phyloP scores from a whole-genome alignment of 2,329 filamentous ascomycete species.

The Exophiala phaeomuriformis region DNA sequence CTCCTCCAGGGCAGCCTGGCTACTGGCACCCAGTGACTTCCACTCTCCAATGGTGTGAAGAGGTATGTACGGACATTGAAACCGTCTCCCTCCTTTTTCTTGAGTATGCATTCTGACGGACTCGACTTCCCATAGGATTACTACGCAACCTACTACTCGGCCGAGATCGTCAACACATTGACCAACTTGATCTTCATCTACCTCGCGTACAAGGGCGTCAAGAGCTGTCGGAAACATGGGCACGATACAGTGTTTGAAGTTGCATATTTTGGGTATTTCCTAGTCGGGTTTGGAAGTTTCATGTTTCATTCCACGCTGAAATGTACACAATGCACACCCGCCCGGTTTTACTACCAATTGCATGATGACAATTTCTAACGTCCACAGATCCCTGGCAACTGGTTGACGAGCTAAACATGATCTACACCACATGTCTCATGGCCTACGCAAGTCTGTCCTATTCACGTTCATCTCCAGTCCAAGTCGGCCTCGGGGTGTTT shows the following conservation, averaged over 20 bases:
- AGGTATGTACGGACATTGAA: conserved; percentile 42
- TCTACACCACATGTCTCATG: conserved; percentile 65
- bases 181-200: conserved; percentile 79
- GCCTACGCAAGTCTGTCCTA: conserved; percentile 70
- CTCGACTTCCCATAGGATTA: conserved; percentile 50
- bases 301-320: conserved; percentile 58
- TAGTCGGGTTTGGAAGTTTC: conserved; percentile 56
- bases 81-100: no score
- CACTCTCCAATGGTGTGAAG: conserved; percentile 74
- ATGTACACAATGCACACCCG: conserved; percentile 37
- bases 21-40: conserved; percentile 65
- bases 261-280: conserved; percentile 54
- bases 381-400: conserved; percentile 61
- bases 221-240: conserved; percentile 61
- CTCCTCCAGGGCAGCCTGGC: conserved; percentile 46
- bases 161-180: conserved; percentile 70
- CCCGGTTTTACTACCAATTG: background rate
- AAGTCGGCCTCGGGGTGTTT: conserved; percentile 49
- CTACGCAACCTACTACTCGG: conserved; percentile 66
- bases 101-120: background rate
- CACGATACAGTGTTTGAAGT: conserved; percentile 72
- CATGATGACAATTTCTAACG: background rate
- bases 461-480: conserved; percentile 47
- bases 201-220: conserved; percentile 67
- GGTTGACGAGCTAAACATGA: conserved; percentile 64